phyloP scores from a whole-genome alignment of 805 yeast species.

The Saccharomycopsis fodiens region DNA sequence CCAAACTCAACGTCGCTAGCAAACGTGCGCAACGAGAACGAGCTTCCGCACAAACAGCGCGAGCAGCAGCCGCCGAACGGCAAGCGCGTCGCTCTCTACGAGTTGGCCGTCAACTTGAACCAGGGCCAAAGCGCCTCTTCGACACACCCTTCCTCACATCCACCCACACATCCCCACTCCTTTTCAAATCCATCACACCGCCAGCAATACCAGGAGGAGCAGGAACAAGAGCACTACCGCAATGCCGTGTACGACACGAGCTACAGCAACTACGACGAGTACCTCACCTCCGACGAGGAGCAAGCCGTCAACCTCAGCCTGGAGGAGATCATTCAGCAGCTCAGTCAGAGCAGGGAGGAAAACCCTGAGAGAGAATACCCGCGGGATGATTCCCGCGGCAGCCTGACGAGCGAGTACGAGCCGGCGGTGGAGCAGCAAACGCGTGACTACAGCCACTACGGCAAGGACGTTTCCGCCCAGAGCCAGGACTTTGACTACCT shows the following conservation, averaged over 20 bases:
- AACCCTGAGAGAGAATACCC: too few relatives aligned
- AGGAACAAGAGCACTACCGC: neutral
- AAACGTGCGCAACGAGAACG: neutral
- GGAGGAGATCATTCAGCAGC: neutral
- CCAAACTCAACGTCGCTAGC: too few relatives aligned
- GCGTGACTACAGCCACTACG: too few relatives aligned
- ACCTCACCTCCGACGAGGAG: neutral
- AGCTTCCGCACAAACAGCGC: neutral
- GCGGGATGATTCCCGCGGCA: too few relatives aligned
- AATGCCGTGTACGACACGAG: neutral
- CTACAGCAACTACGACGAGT: neutral
- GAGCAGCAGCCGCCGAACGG: neutral
- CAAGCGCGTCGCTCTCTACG: neutral
- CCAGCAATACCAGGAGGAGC: neutral
- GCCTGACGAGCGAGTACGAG: too few relatives aligned
- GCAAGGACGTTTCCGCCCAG: too few relatives aligned
- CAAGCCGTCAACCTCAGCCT: neutral
- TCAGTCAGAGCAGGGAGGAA: too few relatives aligned
- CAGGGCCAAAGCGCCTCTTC: neutral
- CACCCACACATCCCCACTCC: too few relatives aligned
- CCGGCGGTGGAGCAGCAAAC: too few relatives aligned
- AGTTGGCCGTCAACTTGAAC: neutral
- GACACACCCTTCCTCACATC: neutral
- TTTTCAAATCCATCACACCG: too few relatives aligned
- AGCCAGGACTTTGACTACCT: too few relatives aligned